A percentile compares a stretch with the other conserved stretches of the same genome.
phyloP scores from a whole-genome alignment of 2,329 filamentous ascomycete species.

The Diplodia mutila region DNA sequence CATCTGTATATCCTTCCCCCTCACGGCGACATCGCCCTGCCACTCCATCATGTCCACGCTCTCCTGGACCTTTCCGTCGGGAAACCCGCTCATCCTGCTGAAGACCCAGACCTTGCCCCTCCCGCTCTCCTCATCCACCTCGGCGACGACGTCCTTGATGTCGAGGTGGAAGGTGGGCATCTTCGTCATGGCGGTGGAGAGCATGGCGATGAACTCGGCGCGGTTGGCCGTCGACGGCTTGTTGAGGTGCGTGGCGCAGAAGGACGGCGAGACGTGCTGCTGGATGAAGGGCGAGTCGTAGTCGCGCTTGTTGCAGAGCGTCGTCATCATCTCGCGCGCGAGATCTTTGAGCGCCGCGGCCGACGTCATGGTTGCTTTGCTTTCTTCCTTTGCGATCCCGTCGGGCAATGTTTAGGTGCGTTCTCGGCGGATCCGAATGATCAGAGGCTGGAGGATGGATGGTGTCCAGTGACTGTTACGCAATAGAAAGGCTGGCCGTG shows the following conservation, averaged over 20 bases:
- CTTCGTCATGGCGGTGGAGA: not conserved
- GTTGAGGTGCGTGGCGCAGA: not conserved
- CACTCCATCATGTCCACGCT: slow-evolving; percentile 19
- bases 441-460: not conserved
- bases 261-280: not conserved
- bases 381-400: not conserved
- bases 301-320: slow-evolving; percentile 1
- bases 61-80: not conserved
- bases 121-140: not conserved
- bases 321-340: slow-evolving; percentile 8
- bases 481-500: not conserved
- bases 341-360: not conserved
- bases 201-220: not conserved
- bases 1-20: slow-evolving; percentile 13
- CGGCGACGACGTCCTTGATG: not conserved
- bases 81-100: slow-evolving; percentile 6
- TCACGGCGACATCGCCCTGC: slow-evolving; percentile 2
- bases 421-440: not conserved
- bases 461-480: not conserved
- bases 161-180: slow-evolving; percentile 1
- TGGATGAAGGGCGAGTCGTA: slow-evolving; percentile 6
- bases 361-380: not conserved
- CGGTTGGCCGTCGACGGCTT: not conserved
- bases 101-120: slow-evolving; percentile 3
- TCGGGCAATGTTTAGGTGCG: not conserved